Conservation (phyloP, 108 stramenopile genomes). For the Conticribra guillardii region DNA sequence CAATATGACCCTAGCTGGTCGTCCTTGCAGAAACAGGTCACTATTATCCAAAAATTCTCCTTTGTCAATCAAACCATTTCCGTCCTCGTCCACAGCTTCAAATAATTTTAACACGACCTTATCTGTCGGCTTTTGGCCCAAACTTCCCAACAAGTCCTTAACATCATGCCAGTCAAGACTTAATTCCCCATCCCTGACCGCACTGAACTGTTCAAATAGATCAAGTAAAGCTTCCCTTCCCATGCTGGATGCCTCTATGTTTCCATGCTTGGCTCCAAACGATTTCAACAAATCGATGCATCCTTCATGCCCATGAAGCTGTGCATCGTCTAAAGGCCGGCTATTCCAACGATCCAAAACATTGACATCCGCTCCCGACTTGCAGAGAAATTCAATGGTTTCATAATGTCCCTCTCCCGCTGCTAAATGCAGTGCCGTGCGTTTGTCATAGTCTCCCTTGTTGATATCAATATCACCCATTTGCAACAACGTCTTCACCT, state of each 20-base stretch:
- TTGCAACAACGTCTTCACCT: constrained; percentile 38
- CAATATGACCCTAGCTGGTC: constrained; percentile 84
- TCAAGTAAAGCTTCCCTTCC: constrained; percentile 59
- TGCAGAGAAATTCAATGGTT: constrained; percentile 52
- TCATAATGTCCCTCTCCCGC: constrained; percentile 53
- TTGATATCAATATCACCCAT: constrained; percentile 52
- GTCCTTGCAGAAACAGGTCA: constrained; percentile 64
- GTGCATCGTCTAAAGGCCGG: constrained; percentile 58
- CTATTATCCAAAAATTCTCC: constrained; percentile 66
- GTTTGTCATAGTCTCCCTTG: constrained; percentile 50
- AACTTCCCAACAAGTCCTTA: constrained; percentile 46
- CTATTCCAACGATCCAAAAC: constrained; percentile 55
- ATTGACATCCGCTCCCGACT: constrained; percentile 55
- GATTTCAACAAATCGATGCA: constrained; percentile 23
- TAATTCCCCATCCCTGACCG: constrained; percentile 36
- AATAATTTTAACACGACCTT: constrained; percentile 60
- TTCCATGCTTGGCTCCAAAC: constrained; percentile 34
- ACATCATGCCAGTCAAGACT: constrained; percentile 66
- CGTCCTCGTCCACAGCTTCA: constrained; percentile 59
- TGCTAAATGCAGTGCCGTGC: constrained; percentile 66
- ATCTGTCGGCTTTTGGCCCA: constrained; percentile 68
- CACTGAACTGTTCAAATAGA: constrained; percentile 66
- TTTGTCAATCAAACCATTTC: constrained; percentile 60
- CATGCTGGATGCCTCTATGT: not conserved
- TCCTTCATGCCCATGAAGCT: constrained; percentile 19